These are phyloP conservation scores for Nicotiana paniculata DNA, from an alignment of 257 asterid species.

Conservation along the genomic window DNA sequence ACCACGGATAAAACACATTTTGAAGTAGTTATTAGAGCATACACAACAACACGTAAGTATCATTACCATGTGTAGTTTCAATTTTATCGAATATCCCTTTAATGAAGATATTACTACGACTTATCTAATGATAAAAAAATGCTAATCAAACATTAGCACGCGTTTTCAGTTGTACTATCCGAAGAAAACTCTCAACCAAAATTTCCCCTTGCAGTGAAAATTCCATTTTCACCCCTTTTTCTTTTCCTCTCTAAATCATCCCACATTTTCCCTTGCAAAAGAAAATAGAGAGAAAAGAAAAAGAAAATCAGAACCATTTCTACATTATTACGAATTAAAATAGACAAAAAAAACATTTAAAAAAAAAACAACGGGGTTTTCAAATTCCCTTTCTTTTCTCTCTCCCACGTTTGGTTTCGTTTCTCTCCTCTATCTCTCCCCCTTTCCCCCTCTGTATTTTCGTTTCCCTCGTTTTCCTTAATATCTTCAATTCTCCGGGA, in stretches of 20 bases:
- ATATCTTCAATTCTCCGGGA: neutral
- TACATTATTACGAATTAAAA: neutral
- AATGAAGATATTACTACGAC: neutral
- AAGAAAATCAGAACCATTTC: neutral
- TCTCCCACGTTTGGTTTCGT: neutral
- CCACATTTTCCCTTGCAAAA: neutral
- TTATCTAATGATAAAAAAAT: neutral
- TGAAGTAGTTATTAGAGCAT: too few species aligned
- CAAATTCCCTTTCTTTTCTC: neutral
- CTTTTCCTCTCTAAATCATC: conserved; percentile 9
- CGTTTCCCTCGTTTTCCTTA: neutral
- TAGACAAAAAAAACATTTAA: neutral
- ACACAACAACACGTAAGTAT: neutral
- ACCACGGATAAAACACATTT: too few species aligned
- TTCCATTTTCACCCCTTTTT: neutral
- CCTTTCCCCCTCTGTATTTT: neutral
- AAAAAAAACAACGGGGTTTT: neutral
- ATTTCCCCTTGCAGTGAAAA: neutral
- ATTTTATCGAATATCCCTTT: neutral
- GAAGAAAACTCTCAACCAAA: conserved; percentile 1
- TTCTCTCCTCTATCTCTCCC: neutral
- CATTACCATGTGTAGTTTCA: neutral
- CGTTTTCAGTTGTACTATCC: neutral
- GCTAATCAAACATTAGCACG: neutral
- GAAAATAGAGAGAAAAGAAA: neutral